Percentiles rank a stretch among this genome's conserved stretches.
Evolutionary conservation across 257 asterid species (phyloP).

Genomic region (Nyctanthes arbortristis): DNA sequence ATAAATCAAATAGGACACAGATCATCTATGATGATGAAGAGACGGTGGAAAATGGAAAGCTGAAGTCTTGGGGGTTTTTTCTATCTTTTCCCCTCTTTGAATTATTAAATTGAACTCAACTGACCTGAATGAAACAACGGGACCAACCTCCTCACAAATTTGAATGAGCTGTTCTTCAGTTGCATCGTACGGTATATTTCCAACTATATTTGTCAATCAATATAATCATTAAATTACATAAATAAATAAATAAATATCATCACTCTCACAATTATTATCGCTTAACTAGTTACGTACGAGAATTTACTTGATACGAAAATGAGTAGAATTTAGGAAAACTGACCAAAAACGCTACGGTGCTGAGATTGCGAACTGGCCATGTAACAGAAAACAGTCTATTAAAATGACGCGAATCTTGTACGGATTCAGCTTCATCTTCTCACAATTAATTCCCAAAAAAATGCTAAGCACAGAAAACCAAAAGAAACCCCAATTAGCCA

Average conservation of each 20-base stretch:
- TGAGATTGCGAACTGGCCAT: conserved; percentile 65
- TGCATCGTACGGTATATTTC: conserved; percentile 97
- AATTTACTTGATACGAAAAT: not conserved
- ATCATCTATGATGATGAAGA: not conserved
- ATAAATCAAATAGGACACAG: not conserved
- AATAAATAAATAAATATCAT: not conserved
- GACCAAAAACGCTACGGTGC: conserved; percentile 95
- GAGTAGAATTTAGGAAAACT: conserved; percentile 19
- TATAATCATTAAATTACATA: conserved; percentile 1
- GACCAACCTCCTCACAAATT: conserved; percentile 97
- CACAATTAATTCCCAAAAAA: not conserved
- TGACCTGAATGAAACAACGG: conserved; percentile 94
- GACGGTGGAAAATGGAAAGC: not conserved
- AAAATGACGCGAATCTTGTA: conserved; percentile 29
- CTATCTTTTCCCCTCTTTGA: no score
- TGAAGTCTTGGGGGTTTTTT: not conserved
- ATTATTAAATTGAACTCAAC: conserved; percentile 27
- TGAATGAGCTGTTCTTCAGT: conserved; percentile 92
- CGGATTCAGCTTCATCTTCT: conserved; percentile 28
- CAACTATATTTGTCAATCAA: conserved; percentile 50
- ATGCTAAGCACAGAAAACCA: not conserved
- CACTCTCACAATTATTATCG: not conserved
- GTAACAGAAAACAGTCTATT: conserved; percentile 24
- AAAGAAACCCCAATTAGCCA: not conserved
- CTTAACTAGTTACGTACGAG: not conserved